Percentiles rank a stretch among this genome's conserved stretches.
phyloP scores from a whole-genome alignment of 2,329 filamentous ascomycete species.

The Sporothrix globosa region DNA sequence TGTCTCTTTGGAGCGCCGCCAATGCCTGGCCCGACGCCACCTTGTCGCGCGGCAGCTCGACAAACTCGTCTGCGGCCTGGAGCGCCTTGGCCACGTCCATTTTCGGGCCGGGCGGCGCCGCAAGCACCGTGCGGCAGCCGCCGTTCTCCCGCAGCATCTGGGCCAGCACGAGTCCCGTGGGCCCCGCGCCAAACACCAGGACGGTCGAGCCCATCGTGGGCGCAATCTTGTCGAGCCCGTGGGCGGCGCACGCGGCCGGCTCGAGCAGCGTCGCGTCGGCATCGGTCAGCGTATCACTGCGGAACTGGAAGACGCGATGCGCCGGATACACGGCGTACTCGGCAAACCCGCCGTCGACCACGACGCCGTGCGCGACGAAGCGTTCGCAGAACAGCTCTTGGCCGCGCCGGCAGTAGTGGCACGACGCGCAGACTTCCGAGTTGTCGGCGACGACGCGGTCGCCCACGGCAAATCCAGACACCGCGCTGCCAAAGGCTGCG shows the following conservation, averaged over 20 bases:
- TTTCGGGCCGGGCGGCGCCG: conserved; percentile 70
- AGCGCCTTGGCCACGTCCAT: conserved; percentile 68
- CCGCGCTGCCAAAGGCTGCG: conserved; percentile 60
- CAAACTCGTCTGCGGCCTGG: conserved; percentile 57
- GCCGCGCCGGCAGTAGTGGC: conserved; percentile 73
- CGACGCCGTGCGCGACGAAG: conserved; percentile 59
- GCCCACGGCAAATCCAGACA: conserved; percentile 63
- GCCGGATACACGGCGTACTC: conserved; percentile 64
- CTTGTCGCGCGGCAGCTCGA: conserved; percentile 58
- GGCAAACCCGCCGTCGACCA: conserved; percentile 71
- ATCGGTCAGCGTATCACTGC: conserved; percentile 60
- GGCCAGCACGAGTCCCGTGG: conserved; percentile 49
- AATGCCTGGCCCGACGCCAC: conserved; percentile 56
- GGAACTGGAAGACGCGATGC: conserved; percentile 64
- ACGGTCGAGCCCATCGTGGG: conserved; percentile 37
- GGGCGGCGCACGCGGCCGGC: conserved; percentile 71
- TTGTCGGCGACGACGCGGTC: conserved; percentile 68
- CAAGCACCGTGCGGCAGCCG: conserved; percentile 66
- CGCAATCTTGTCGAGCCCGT: conserved; percentile 68
- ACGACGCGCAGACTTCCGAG: conserved; percentile 69
- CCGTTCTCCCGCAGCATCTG: conserved; percentile 45
- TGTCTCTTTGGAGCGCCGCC: conserved; percentile 62
- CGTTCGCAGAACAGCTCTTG: conserved; percentile 70
- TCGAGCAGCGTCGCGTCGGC: conserved; percentile 72
- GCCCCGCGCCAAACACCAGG: conserved; percentile 49